Evolutionary conservation across 163 green algal genomes (phyloP), one percentile per base, ranked within the genome.

Genomic region (Chlamydomonas reinhardtii): DNA sequence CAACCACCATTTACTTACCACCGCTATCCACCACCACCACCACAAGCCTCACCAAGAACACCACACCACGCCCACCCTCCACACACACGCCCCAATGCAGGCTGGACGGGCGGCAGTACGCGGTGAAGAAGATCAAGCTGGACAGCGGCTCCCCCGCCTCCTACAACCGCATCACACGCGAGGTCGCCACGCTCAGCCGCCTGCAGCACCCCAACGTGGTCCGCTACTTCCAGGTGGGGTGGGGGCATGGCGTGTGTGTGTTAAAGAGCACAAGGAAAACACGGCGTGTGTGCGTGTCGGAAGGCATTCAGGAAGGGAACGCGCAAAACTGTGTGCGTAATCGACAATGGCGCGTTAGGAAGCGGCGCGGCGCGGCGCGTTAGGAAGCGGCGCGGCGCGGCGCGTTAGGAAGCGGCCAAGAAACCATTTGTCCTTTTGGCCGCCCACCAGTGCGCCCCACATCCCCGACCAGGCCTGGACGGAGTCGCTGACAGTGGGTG

Each of bases 191-290:
- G 2, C 95, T 99, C 27, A 95, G 89, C 9, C 90, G 96, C 19
- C 93, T 99, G 86, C 95, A 99, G 92, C 97, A 99, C 84, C 92
- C 94, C 24, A 93, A 97, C 89, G 91, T 99, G 19, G 97, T 99
- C 37, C 92, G 97, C 14, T 99, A 99, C 91, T 98, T 96, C 92
- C 95, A 98, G 93, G 96, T 93, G 37, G 93, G 17, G 48, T 17
- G 5, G 48, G 48, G 11, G 48, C 48, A 0, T 20, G 37, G 68
- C 17, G 68, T 73, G 39, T 29, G 32, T 5, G 71, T 34, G 35
- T 29, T n/a, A n/a, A n/a, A n/a, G n/a, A n/a, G n/a, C n/a, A n/a
- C n/a, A n/a, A n/a, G n/a, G n/a, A n/a, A n/a, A n/a, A n/a, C n/a
- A n/a, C n/a, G n/a, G 64, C 27, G 64, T n/a, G 22, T 48, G 25